Base-by-base conservation (phyloP, 768 basidiomycete genomes). In the Pholiota microspora region DNA sequence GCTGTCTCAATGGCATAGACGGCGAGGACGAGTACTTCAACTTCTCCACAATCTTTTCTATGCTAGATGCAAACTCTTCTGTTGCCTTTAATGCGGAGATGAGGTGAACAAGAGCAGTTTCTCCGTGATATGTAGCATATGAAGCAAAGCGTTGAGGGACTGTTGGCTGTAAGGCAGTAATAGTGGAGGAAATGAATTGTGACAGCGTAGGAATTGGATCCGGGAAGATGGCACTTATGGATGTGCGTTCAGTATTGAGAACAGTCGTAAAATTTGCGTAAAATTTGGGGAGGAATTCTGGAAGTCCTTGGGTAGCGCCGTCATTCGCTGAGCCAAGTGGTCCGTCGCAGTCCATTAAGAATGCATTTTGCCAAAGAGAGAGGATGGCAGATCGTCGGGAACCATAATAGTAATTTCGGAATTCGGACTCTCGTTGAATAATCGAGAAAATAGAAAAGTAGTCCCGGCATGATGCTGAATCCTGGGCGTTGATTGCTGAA, bases 331-430 rank as follows among this genome's bases (percentile, higher is more conserved):
- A 56, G 23, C 56, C 42, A 18, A 57, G 29, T 7, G 67, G 52
- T 10, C 65, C 61, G n/a, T 68, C 55, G 47, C 77, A 78, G 58
- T 88, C 85, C 1, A 69, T 63, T 29, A 94, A 71, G 0, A 66
- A 64, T 1, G 80, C 81, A 24, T 73, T 73, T 60, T 83, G 79
- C 96, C 96, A 98, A 54, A 78, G 62, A 13, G 82, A 72, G 36
- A 92, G 75, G 12, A 96, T 69, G 13, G 74, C 61, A 12, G 80
- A 76, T 53, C 93, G 77, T 25, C 92, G 78, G 8, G 92, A 88
- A 10, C 91, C 91, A 70, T 93, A 92, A 73, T 98, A 99, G 67
- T 97, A 98, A 64, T 89, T 89, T 55, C 91, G 80, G 68, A 96
- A 99, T 67, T 98, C 97, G 2, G 84, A 79, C 68, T 94, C 94